Conservation (phyloP, 208 protist genomes). For the Acanthamoeba lenticulata region DNA sequence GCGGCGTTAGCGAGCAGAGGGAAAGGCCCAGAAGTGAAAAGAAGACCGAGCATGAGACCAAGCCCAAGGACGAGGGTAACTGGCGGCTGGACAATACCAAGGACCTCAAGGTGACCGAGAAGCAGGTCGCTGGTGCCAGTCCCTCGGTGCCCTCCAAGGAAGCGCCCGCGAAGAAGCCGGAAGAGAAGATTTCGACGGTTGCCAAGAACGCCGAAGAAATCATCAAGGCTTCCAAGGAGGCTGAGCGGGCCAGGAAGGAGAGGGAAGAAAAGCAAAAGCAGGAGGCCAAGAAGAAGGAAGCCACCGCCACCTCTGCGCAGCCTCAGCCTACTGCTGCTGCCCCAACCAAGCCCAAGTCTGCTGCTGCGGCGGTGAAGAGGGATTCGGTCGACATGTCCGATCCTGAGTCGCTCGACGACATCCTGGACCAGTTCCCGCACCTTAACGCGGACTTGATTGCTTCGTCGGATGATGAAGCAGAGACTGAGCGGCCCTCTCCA, state of each 20-base stretch:
- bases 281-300: background rate
- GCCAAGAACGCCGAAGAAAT: background rate
- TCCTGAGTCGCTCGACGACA: slow-evolving; percentile 21
- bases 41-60: background rate
- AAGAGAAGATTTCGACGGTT: background rate
- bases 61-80: background rate
- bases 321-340: background rate
- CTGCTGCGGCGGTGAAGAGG: background rate
- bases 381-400: slow-evolving; percentile 16
- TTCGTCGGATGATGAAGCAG: background rate
- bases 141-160: background rate
- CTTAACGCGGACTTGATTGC: background rate
- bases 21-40: background rate
- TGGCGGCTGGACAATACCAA: background rate
- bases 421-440: slow-evolving; percentile 13
- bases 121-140: background rate
- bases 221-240: slow-evolving; percentile 3
- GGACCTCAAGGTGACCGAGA: background rate
- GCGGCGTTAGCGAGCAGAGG: background rate
- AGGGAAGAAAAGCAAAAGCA: slow-evolving; percentile 17
- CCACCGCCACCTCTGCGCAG: background rate
- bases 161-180: background rate
- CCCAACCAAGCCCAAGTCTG: background rate
- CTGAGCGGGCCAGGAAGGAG: slow-evolving; percentile 26
- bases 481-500: background rate